phyloP scores from a whole-genome alignment of 2,329 filamentous ascomycete genomes.

The Penicillium capsulatum region DNA sequence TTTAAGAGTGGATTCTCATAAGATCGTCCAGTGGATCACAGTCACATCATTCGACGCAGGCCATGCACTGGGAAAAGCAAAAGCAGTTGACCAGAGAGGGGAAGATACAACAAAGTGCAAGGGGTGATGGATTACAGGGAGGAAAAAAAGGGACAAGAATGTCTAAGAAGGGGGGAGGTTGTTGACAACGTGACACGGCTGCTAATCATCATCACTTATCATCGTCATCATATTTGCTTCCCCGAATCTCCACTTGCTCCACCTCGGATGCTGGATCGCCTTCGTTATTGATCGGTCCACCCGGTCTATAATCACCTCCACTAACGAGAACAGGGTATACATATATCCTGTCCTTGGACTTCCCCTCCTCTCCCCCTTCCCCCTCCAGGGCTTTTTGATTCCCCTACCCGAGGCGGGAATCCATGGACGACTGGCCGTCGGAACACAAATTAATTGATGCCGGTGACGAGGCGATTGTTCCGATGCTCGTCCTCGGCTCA shows the following conservation, averaged over 20 bases:
- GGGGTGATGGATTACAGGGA: neutral
- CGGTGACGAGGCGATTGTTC: slow-evolving; percentile 10
- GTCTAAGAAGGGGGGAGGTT: neutral
- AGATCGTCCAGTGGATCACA: slow-evolving; percentile 6
- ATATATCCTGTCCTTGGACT: no score
- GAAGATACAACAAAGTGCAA: neutral
- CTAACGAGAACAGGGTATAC: no score
- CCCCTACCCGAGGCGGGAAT: neutral
- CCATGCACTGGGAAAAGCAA: neutral
- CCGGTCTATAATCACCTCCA: no score
- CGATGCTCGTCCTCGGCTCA: slow-evolving; percentile 8
- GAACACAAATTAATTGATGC: slow-evolving; percentile 7
- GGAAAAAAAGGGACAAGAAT: neutral
- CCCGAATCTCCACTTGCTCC: slow-evolving; percentile 10
- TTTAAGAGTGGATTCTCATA: slow-evolving; percentile 3
- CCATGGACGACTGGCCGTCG: slow-evolving; percentile 5
- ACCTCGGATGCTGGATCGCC: slow-evolving; percentile 5
- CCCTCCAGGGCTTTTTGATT: no score
- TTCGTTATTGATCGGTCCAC: neutral
- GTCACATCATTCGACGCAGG: slow-evolving; percentile 20
- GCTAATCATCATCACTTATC: slow-evolving; percentile 16
- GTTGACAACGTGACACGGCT: neutral
- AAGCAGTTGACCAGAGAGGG: neutral
- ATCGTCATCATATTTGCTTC: slow-evolving; percentile 7
- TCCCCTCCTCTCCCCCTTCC: no score